phyloP scores from a whole-genome alignment of 495 filamentous ascomycete genomes.

The Annulohypoxylon nitens region DNA sequence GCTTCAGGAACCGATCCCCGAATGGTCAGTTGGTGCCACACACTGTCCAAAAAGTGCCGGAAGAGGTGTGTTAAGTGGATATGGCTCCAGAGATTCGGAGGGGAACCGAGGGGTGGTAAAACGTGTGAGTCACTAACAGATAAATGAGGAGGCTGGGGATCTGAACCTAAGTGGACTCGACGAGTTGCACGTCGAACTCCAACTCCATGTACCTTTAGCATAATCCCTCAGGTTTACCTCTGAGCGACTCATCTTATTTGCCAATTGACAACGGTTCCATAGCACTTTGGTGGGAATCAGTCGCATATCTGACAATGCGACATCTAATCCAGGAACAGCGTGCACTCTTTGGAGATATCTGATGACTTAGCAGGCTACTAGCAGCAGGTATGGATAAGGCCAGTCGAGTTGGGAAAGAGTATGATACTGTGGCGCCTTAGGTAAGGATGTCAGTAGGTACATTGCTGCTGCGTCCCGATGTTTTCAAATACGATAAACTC shows the following conservation, averaged over 20 bases:
- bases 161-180: conserved; percentile 25
- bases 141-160: conserved; percentile 47
- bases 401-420: neutral
- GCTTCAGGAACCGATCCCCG: conserved; percentile 41
- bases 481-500: neutral
- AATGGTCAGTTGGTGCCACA: conserved; percentile 13
- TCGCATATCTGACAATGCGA: conserved; percentile 10
- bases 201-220: conserved; percentile 8
- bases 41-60: conserved; percentile 21
- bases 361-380: neutral
- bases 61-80: conserved; percentile 21
- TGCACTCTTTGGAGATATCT: conserved; percentile 5
- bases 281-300: neutral
- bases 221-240: neutral
- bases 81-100: conserved; percentile 24
- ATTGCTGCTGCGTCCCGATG: neutral
- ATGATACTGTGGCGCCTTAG: neutral
- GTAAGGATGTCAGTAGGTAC: too few species aligned
- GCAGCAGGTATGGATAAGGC: neutral
- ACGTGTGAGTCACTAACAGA: conserved; percentile 48
- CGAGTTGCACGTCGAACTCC: conserved; percentile 5
- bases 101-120: conserved; percentile 32
- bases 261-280: conserved; percentile 10
- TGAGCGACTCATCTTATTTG: conserved; percentile 14
- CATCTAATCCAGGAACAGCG: conserved; percentile 18